These are phyloP conservation scores for Neurospora sp. DNA, from an alignment of 495 filamentous ascomycete genomes.

Conservation along the genomic window DNA sequence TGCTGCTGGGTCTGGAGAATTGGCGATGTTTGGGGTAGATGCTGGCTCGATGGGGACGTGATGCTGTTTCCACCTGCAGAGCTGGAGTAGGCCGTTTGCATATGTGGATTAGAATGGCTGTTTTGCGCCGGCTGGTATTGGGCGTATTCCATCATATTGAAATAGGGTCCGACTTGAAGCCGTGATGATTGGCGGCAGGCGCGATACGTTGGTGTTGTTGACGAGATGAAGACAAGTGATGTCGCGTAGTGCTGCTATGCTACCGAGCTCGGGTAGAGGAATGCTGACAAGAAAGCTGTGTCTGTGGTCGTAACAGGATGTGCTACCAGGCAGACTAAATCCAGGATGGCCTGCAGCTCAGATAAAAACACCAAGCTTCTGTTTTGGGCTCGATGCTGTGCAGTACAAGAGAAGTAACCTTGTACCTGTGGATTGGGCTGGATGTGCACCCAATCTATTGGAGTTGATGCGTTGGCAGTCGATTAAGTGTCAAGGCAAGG, in stretches of 20 bases:
- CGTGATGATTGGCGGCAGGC: conserved; percentile 12
- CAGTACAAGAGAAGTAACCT: conserved; percentile 32
- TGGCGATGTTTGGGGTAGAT: conserved; percentile 49
- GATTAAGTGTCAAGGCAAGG: conserved; percentile 35
- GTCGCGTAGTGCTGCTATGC: conserved; percentile 1
- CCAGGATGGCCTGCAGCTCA: conserved; percentile 10
- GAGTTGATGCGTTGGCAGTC: conserved; percentile 50
- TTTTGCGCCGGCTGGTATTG: conserved; percentile 52
- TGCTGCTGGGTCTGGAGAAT: conserved; percentile 53
- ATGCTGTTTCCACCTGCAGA: conserved; percentile 49
- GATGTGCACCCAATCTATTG: conserved; percentile 47
- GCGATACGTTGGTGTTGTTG: conserved; percentile 1
- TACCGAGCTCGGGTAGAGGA: conserved; percentile 8
- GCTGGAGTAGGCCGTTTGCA: conserved; percentile 37
- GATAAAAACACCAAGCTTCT: conserved; percentile 19
- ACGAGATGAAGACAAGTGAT: neutral
- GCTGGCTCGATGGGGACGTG: conserved; percentile 50
- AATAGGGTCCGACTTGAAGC: conserved; percentile 10
- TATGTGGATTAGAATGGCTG: conserved; percentile 39
- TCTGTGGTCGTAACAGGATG: conserved; percentile 3
- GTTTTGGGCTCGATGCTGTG: conserved; percentile 31
- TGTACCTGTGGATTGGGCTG: conserved; percentile 41
- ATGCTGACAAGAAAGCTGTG: conserved; percentile 8
- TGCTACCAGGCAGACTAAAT: conserved; percentile 13
- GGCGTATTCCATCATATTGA: conserved; percentile 60